These are phyloP conservation scores for Colletotrichum tofieldiae DNA, from an alignment of 2,329 filamentous ascomycete genomes.

Conservation along the genomic window DNA sequence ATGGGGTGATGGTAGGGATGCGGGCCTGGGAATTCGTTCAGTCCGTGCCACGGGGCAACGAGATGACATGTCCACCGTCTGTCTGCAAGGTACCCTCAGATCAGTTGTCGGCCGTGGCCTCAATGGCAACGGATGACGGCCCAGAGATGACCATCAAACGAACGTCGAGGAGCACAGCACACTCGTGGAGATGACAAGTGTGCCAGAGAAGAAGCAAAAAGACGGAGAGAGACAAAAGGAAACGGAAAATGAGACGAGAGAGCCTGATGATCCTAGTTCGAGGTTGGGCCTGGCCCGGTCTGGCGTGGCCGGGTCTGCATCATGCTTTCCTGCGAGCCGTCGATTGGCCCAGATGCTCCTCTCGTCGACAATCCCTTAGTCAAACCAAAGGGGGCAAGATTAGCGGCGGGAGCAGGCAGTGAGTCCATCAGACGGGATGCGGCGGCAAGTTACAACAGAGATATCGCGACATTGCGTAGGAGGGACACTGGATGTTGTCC, in stretches of 20 bases:
- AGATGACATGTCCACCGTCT: not conserved
- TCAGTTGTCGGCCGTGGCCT: not conserved
- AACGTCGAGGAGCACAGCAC: not conserved
- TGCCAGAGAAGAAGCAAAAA: not conserved
- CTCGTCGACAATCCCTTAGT: not conserved
- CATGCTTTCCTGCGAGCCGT: conserved; percentile 11
- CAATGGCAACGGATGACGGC: not conserved
- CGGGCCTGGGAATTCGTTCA: not conserved
- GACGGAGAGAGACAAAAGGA: not conserved
- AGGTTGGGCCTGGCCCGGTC: conserved; percentile 1
- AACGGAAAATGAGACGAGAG: not conserved
- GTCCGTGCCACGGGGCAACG: not conserved
- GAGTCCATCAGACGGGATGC: not conserved
- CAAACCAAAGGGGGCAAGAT: conserved; percentile 4
- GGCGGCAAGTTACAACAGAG: conserved; percentile 6
- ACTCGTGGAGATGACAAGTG: not conserved
- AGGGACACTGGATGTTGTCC: not conserved
- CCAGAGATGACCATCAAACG: not conserved
- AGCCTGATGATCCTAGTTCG: conserved; percentile 17
- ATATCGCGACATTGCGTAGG: not conserved
- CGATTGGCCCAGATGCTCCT: conserved; percentile 2
- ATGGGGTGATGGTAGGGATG: not conserved
- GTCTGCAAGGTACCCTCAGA: conserved; percentile 2
- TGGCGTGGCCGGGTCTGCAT: conserved; percentile 28
- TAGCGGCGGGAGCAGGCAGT: conserved; percentile 4